Conservation (phyloP, 2,329 filamentous ascomycete genomes). For the Aspergillaceae sp. region DNA sequence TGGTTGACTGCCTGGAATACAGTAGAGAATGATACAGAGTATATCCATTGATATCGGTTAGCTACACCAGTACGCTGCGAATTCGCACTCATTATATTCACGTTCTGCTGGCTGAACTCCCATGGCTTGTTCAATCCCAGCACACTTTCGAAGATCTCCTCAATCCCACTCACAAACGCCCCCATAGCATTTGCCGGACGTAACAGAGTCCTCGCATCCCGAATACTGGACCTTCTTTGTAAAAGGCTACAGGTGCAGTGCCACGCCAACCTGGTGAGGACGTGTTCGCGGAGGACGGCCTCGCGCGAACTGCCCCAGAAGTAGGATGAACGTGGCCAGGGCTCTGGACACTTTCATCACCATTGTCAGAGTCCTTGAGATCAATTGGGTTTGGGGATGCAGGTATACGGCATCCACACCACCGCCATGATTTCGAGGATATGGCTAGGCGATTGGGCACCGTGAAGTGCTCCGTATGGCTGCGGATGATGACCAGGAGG, state of each 20-base stretch:
- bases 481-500: too few species aligned
- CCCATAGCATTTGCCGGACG: constrained; percentile 16
- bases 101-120: constrained; percentile 13
- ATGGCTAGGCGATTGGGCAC: constrained; percentile 31
- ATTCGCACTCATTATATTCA: constrained; percentile 14
- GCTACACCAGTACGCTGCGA: constrained; percentile 1
- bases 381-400: constrained; percentile 34
- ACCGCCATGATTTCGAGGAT: constrained; percentile 50
- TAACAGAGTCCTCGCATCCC: constrained; percentile 19
- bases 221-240: background rate
- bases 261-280: constrained; percentile 23
- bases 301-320: constrained; percentile 53
- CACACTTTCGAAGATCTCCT: constrained; percentile 12
- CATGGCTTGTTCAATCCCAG: constrained; percentile 16
- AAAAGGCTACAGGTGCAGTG: constrained; percentile 16
- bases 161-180: constrained; percentile 17
- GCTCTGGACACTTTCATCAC: constrained; percentile 59
- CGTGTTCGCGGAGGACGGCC: constrained; percentile 57
- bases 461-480: too few species aligned
- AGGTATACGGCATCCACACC: constrained; percentile 40
- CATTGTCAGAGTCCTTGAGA: constrained; percentile 28
- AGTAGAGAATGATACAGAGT: too few species aligned
- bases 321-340: constrained; percentile 58
- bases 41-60: too few species aligned
- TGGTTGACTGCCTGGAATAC: too few species aligned